phyloP scores from a whole-genome alignment of 164 flowering plant genomes.

The Magnolia changhungtana region DNA sequence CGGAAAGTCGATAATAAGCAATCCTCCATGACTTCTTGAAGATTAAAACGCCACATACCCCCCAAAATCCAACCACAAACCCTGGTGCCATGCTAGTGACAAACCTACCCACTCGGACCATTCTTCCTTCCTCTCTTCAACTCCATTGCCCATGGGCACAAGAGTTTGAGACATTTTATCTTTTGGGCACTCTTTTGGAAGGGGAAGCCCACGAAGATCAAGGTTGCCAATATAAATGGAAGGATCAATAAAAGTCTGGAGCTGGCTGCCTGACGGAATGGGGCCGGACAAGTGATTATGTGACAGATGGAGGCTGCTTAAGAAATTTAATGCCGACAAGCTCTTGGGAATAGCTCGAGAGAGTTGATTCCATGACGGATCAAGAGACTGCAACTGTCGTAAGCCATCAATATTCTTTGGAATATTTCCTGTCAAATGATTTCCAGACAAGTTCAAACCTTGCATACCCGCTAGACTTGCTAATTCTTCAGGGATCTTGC shows the following conservation, averaged over 20 bases:
- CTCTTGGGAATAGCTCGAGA: slow-evolving; percentile 4
- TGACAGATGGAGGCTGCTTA: slow-evolving; percentile 7
- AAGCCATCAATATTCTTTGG: slow-evolving; percentile 9
- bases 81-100: slow-evolving; percentile 10
- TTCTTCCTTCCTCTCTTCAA: background rate
- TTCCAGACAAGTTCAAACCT: slow-evolving; percentile 9
- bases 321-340: background rate
- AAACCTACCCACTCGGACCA: background rate
- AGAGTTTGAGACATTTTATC: background rate
- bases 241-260: background rate
- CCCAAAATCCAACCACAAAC: slow-evolving; percentile 17
- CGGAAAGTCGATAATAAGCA: slow-evolving; percentile 3
- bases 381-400: slow-evolving; percentile 6
- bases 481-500: background rate
- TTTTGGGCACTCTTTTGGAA: background rate
- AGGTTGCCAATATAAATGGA: slow-evolving; percentile 8
- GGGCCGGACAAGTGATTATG: slow-evolving; percentile 6
- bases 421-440: slow-evolving; percentile 11
- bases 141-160: background rate
- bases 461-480: background rate
- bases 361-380: slow-evolving; percentile 1
- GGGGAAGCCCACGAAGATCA: slow-evolving; percentile 15
- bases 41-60: background rate
- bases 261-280: slow-evolving; percentile 7
- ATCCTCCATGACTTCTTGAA: slow-evolving; percentile 15